Conservation (phyloP, 2,329 filamentous ascomycete genomes). For the Colletotrichum spaethianum region DNA sequence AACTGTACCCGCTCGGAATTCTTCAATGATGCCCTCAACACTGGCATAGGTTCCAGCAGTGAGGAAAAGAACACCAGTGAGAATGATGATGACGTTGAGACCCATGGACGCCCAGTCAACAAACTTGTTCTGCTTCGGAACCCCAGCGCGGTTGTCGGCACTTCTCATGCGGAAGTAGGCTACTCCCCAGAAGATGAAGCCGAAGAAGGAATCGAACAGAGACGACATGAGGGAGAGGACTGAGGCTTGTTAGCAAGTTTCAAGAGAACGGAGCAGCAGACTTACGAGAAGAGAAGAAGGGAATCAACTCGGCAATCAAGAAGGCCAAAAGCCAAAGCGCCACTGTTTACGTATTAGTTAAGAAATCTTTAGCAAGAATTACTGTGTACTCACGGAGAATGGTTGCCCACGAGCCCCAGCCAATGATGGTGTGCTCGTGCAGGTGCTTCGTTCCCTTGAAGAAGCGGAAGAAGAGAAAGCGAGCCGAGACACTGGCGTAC, state of each 20-base stretch:
- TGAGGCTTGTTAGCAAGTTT: conserved; percentile 54
- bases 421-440: conserved; percentile 83
- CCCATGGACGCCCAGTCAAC: conserved; percentile 68
- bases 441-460: conserved; percentile 85
- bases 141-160: conserved; percentile 70
- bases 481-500: conserved; percentile 90
- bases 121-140: conserved; percentile 66
- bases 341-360: conserved; percentile 53
- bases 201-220: conserved; percentile 92
- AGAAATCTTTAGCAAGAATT: rapidly evolving
- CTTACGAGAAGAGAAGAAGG: conserved; percentile 86
- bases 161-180: conserved; percentile 84
- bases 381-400: conserved; percentile 71
- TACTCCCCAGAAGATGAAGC: conserved; percentile 95
- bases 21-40: conserved; percentile 81
- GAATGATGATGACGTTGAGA: conserved; percentile 81
- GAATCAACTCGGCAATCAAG: conserved; percentile 92
- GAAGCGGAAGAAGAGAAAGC: conserved; percentile 92
- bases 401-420: conserved; percentile 83
- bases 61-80: conserved; percentile 85
- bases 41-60: conserved; percentile 85
- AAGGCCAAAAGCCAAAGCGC: conserved; percentile 89
- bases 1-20: conserved; percentile 76
- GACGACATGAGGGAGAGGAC: conserved; percentile 84
- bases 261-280: conserved; percentile 7